Evolutionary conservation across 106 monocot species (phyloP).

Genomic region (Dioscorea zingiberensis): DNA sequence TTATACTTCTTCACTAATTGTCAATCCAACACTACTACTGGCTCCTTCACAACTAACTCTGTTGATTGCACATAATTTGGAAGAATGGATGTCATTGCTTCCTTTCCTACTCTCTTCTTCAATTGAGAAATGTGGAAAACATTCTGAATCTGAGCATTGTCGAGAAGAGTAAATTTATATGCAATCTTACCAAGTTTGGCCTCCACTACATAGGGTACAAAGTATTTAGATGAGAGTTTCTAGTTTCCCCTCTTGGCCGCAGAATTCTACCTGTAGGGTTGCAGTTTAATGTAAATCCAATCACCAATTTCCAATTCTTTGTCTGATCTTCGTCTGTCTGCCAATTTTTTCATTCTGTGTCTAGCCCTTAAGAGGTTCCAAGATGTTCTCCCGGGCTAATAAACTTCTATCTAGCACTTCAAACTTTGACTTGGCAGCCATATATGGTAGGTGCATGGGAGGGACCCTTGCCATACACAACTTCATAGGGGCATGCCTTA

Average conservation of each 20-base stretch:
- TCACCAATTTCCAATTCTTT: neutral
- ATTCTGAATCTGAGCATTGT: no score
- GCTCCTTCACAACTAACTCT: no score
- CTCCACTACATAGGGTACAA: neutral
- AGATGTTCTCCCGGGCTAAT: neutral
- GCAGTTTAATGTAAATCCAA: neutral
- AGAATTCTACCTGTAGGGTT: neutral
- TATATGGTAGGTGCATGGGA: neutral
- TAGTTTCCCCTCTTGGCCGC: neutral
- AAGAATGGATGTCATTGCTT: neutral
- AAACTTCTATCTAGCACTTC: neutral
- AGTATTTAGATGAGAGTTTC: neutral
- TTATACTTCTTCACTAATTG: no score
- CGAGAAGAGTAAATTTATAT: neutral
- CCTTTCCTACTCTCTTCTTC: conserved; percentile 51
- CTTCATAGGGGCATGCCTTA: neutral
- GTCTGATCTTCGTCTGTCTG: neutral
- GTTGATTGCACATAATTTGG: no score
- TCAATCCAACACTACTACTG: no score
- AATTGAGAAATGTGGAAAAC: no score
- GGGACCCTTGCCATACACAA: neutral
- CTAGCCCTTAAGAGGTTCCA: neutral
- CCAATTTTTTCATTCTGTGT: neutral
- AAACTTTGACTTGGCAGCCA: neutral
- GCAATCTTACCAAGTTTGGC: neutral